A percentile compares a stretch with the other conserved stretches of the same genome.
Evolutionary conservation across 768 basidiomycete genomes (phyloP).

Genomic region (Lentinus tigrinus): DNA sequence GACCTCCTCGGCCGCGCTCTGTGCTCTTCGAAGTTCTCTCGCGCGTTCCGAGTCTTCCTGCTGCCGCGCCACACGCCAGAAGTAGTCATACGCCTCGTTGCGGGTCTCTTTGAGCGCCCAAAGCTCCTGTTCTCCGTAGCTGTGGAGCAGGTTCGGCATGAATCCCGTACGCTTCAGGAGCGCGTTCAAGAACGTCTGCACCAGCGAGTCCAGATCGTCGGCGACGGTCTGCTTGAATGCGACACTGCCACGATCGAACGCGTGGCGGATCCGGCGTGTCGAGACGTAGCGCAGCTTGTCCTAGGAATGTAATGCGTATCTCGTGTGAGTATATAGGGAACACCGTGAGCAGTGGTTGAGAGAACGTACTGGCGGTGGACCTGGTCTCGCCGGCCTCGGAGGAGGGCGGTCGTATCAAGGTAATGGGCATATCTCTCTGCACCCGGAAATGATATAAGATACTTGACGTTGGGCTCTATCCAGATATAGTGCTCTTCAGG

Average conservation of each 20-base stretch:
- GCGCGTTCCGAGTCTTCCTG: background rate
- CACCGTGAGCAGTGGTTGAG: too few relatives aligned
- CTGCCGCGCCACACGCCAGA: background rate
- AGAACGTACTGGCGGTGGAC: conserved; percentile 1
- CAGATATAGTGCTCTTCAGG: conserved; percentile 5
- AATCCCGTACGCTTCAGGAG: background rate
- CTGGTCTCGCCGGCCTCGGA: background rate
- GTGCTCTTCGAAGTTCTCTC: background rate
- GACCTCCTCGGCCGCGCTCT: background rate
- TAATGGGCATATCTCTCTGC: background rate
- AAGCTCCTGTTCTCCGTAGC: background rate
- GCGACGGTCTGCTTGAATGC: background rate
- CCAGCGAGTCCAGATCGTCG: conserved; percentile 14
- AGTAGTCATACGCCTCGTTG: background rate
- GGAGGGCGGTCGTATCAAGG: conserved; percentile 10
- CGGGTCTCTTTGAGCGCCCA: background rate
- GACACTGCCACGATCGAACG: background rate
- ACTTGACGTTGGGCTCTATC: conserved; percentile 13
- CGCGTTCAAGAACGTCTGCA: conserved; percentile 2
- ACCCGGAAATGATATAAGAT: background rate
- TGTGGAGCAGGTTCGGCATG: background rate
- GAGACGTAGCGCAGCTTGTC: conserved; percentile 10
- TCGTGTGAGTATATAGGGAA: too few relatives aligned
- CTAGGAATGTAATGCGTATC: background rate
- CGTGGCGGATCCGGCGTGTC: background rate